Percentiles rank a stretch among this genome's conserved stretches.
Evolutionary conservation across 202 grass and related monocot genomes (phyloP).

Genomic region (Setaria italica): DNA sequence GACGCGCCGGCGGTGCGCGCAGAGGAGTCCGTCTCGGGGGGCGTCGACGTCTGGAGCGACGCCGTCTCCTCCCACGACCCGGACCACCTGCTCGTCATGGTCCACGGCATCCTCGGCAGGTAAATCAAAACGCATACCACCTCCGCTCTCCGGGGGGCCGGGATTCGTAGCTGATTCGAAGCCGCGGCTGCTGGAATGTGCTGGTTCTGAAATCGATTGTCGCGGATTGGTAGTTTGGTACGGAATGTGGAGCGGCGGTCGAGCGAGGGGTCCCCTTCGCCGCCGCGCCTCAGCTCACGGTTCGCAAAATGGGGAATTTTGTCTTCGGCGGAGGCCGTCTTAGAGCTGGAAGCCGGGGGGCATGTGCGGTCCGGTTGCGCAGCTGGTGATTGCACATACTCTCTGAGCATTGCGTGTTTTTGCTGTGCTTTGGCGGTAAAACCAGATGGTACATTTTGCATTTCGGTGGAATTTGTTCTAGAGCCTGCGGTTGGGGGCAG

Average conservation of each 20-base stretch:
- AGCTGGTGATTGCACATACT: too few relatives aligned
- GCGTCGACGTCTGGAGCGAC: constrained; percentile 70
- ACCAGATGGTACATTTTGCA: neutral
- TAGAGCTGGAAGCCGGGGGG: too few relatives aligned
- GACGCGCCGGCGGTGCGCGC: neutral
- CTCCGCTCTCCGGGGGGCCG: neutral
- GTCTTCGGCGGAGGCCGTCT: too few relatives aligned
- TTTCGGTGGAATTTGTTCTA: neutral
- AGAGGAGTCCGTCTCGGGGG: constrained; percentile 47
- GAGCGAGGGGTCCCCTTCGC: neutral
- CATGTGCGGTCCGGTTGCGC: too few relatives aligned
- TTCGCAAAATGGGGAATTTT: neutral
- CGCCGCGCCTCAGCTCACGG: neutral
- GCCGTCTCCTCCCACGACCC: constrained; percentile 53
- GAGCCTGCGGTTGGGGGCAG: neutral
- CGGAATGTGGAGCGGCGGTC: neutral
- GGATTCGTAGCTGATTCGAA: neutral
- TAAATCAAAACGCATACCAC: neutral
- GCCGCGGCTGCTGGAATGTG: neutral
- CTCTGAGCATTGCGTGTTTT: too few relatives aligned
- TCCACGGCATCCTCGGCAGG: constrained; percentile 88
- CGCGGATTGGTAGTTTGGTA: neutral
- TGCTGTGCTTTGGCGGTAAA: neutral
- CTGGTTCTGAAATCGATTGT: too few relatives aligned
- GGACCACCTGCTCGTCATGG: constrained; percentile 78